Evolutionary conservation across 768 basidiomycete genomes (phyloP).

Genomic region (Mrakia frigida): DNA sequence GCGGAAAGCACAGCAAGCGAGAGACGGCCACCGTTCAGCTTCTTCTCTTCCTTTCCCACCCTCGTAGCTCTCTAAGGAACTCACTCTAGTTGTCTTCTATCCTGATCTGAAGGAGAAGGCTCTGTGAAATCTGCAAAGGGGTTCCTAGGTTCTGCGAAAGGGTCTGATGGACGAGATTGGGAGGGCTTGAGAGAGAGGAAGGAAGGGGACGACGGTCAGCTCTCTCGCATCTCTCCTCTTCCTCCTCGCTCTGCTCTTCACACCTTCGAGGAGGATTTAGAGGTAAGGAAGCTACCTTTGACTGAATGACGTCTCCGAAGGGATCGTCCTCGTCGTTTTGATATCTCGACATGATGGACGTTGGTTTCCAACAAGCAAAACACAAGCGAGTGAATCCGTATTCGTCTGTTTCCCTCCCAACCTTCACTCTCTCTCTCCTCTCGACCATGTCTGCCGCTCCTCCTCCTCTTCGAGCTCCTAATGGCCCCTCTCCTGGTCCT

Average conservation of each 20-base stretch:
- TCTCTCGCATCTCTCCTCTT: neutral
- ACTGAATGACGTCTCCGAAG: conserved; percentile 31
- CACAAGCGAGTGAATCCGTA: neutral
- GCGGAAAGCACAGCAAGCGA: neutral
- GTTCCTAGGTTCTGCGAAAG: conserved; percentile 20
- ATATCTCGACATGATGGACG: neutral
- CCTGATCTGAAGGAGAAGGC: neutral
- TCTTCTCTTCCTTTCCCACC: neutral
- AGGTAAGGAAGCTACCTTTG: neutral
- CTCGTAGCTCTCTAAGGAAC: neutral
- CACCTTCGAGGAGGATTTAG: neutral
- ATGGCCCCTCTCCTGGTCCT: neutral
- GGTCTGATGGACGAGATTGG: conserved; percentile 8
- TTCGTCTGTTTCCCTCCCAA: neutral
- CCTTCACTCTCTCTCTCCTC: neutral
- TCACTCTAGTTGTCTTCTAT: conserved; percentile 25
- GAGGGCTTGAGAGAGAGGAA: neutral
- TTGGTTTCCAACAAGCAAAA: neutral
- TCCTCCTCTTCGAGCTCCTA: conserved; percentile 15
- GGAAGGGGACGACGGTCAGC: neutral
- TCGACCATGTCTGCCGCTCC: conserved; percentile 8
- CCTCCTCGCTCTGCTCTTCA: neutral
- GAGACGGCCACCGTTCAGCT: neutral
- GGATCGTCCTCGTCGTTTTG: conserved; percentile 28
- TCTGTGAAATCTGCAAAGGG: conserved; percentile 20